Evolutionary conservation across 2,329 filamentous ascomycete species (phyloP).

Genomic region (Fusarium tanahbumbuense): DNA sequence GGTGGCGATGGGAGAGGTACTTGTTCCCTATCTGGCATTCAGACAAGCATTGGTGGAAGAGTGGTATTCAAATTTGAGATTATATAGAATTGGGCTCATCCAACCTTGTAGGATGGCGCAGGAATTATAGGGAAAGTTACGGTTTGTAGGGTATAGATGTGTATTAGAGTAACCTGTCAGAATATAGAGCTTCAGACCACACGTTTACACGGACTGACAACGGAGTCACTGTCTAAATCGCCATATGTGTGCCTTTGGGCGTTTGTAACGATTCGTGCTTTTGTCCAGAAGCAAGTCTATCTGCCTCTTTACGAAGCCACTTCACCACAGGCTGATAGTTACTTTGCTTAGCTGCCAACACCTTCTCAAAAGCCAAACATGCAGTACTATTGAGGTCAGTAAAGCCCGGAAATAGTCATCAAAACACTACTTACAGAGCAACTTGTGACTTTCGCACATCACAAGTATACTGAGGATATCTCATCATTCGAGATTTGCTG

Average conservation of each 20-base stretch:
- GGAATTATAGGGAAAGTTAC: not conserved
- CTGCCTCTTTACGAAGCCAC: slow-evolving; percentile 71
- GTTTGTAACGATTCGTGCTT: not conserved
- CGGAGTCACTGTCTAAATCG: not conserved
- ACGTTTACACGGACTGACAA: not conserved
- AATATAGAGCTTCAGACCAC: not conserved
- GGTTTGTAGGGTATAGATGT: not conserved
- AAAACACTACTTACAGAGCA: slow-evolving; percentile 65
- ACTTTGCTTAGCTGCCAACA: slow-evolving; percentile 78
- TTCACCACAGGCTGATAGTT: slow-evolving; percentile 71
- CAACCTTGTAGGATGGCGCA: not conserved
- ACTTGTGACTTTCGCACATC: slow-evolving; percentile 70
- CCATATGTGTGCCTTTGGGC: not conserved
- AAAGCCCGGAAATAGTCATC: not conserved
- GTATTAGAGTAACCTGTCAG: not conserved
- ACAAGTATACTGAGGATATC: slow-evolving; percentile 67
- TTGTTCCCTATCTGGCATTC: slow-evolving; percentile 66
- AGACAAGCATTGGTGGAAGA: slow-evolving; percentile 72
- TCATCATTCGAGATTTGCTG: slow-evolving; percentile 59
- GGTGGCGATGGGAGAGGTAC: slow-evolving; percentile 73
- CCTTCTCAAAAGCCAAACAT: slow-evolving; percentile 74
- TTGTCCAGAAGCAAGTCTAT: slow-evolving; percentile 47
- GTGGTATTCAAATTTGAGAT: slow-evolving; percentile 50
- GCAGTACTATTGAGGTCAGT: slow-evolving; percentile 65
- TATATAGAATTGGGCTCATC: not conserved